phyloP scores from a whole-genome alignment of 139 green algal species.

The Parachlorella kessleri region DNA sequence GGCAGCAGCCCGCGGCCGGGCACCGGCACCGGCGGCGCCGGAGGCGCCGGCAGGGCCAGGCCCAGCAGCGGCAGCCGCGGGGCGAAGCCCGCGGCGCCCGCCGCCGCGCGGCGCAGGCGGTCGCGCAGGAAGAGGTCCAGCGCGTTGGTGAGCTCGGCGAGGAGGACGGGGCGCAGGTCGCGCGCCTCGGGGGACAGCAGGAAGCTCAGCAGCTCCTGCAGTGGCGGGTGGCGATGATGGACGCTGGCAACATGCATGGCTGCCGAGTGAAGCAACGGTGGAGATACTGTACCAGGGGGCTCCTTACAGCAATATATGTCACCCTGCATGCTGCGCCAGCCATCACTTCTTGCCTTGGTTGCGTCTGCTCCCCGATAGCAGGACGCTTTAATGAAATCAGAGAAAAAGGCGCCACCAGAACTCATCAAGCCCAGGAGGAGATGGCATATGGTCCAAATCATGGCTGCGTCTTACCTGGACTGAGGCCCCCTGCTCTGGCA shows the following conservation, averaged over 20 bases:
- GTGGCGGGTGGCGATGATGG: neutral
- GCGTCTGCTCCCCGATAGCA: no score
- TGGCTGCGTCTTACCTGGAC: no score
- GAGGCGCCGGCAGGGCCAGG: slow-evolving; percentile 36
- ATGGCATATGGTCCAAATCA: no score
- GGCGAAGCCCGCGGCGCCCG: slow-evolving; percentile 27
- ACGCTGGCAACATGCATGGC: no score
- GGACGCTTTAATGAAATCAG: no score
- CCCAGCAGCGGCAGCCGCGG: slow-evolving; percentile 63
- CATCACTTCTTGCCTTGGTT: no score
- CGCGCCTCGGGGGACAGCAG: slow-evolving; percentile 67
- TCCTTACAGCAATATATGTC: no score
- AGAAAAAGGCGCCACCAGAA: no score
- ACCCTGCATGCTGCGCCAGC: no score
- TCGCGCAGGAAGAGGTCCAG: slow-evolving; percentile 71
- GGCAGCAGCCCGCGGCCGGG: slow-evolving; percentile 56
- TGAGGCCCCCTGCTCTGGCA: slow-evolving; percentile 73
- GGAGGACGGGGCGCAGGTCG: slow-evolving; percentile 71
- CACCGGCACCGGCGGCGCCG: slow-evolving; percentile 55
- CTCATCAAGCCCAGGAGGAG: no score
- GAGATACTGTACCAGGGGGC: no score
- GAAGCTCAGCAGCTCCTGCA: slow-evolving; percentile 69
- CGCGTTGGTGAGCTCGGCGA: slow-evolving; percentile 52
- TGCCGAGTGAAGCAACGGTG: no score
- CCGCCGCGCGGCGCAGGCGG: slow-evolving; percentile 45